Percentiles rank a stretch among this genome's conserved stretches.
These are phyloP conservation scores for Juglanconis juglandina DNA, from an alignment of 2,329 filamentous ascomycete species.

Conservation along the genomic window DNA sequence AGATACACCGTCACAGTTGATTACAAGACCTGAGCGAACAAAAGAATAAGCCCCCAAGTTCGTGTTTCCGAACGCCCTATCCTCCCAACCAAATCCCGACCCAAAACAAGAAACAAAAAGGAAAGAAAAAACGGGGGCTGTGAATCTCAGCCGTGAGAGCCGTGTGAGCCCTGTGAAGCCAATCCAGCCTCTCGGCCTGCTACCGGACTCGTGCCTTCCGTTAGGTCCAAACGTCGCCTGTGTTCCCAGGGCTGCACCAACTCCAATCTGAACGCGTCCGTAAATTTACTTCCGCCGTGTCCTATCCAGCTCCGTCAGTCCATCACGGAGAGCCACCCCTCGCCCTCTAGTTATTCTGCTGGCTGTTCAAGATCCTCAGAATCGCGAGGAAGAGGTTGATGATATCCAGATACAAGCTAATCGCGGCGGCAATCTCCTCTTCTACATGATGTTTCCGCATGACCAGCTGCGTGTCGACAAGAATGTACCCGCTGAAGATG, in stretches of 20 bases:
- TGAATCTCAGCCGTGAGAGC: not conserved
- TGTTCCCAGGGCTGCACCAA: not conserved
- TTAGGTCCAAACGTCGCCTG: not conserved
- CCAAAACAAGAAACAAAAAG: no score
- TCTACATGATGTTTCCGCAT: constrained; percentile 96
- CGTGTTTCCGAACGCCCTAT: not conserved
- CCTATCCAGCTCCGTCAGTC: not conserved
- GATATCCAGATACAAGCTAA: constrained; percentile 92
- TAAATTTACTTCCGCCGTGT: not conserved
- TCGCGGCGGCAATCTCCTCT: constrained; percentile 93
- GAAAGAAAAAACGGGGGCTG: not conserved
- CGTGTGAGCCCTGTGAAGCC: not conserved
- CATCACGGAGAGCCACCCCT: not conserved
- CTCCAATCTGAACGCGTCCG: not conserved
- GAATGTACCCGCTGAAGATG: constrained; percentile 90
- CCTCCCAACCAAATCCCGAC: not conserved
- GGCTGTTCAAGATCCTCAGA: constrained; percentile 91
- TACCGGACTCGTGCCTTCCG: not conserved
- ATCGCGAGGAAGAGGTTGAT: constrained; percentile 98
- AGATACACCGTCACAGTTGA: no score
- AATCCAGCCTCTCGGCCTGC: no score
- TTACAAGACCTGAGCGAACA: no score
- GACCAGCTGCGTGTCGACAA: constrained; percentile 93
- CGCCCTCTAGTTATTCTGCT: constrained; percentile 75
- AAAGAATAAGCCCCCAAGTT: not conserved